Conservation (phyloP, 495 filamentous ascomycete genomes). For the Lasiosphaeria miniovina region DNA sequence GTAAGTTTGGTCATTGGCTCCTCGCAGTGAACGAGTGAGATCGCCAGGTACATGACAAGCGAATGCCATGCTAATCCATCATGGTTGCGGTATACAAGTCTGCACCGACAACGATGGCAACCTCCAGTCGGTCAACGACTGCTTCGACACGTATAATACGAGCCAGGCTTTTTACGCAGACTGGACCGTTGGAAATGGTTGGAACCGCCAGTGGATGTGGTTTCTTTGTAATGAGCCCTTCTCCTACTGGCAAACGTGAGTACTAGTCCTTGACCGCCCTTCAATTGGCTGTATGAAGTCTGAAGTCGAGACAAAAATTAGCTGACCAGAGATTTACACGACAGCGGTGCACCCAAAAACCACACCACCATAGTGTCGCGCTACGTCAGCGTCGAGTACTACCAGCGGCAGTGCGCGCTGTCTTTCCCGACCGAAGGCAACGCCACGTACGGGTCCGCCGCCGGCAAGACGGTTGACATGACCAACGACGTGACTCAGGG, state of each 20-base stretch:
- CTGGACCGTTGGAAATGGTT: constrained; percentile 43
- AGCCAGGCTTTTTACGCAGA: constrained; percentile 55
- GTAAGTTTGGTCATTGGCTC: constrained; percentile 32
- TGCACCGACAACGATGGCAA: constrained; percentile 12
- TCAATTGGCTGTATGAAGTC: neutral
- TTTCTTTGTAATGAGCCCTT: constrained; percentile 63
- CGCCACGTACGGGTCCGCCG: constrained; percentile 47
- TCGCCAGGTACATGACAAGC: neutral
- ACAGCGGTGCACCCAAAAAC: constrained; percentile 46
- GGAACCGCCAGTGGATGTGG: constrained; percentile 61
- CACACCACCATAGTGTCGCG: constrained; percentile 51
- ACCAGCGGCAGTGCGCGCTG: constrained; percentile 55
- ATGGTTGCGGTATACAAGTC: too few relatives aligned
- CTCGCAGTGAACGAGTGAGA: neutral
- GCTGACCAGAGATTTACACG: neutral
- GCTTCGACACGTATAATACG: constrained; percentile 56
- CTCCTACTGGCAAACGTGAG: constrained; percentile 57
- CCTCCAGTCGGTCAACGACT: constrained; percentile 41
- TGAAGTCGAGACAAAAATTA: too few relatives aligned
- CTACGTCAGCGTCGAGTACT: constrained; percentile 53
- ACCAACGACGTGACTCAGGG: constrained; percentile 58
- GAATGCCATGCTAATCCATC: too few relatives aligned
- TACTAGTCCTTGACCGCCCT: constrained; percentile 1
- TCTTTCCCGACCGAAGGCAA: constrained; percentile 55
- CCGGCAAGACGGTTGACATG: constrained; percentile 46